Evolutionary conservation across 371 early-diverging fungal species (phyloP).

Genomic region (Circinella minor): DNA sequence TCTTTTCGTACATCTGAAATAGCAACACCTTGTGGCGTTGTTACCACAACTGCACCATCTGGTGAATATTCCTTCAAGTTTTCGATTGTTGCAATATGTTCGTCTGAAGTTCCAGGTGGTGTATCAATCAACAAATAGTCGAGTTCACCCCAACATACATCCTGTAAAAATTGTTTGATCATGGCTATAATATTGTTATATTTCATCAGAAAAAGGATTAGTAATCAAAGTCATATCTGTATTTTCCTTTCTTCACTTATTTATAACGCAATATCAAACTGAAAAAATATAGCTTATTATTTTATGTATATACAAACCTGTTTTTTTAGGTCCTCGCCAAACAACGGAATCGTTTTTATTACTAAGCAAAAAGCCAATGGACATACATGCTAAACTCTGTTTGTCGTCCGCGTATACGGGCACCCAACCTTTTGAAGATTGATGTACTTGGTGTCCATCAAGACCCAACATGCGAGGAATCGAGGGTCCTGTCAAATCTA

Average conservation of each 20-base stretch:
- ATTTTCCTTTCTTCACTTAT: too few species aligned
- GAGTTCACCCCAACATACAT: slow-evolving; percentile 86
- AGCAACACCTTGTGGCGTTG: slow-evolving; percentile 91
- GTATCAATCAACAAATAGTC: slow-evolving; percentile 94
- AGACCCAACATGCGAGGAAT: slow-evolving; percentile 83
- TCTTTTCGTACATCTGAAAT: slow-evolving; percentile 89
- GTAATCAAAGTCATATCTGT: too few species aligned
- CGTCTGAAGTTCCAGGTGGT: slow-evolving; percentile 97
- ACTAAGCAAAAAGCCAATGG: slow-evolving; percentile 88
- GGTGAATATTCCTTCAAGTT: slow-evolving; percentile 76
- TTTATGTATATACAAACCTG: slow-evolving; percentile 38
- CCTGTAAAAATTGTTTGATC: slow-evolving; percentile 90
- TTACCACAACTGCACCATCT: slow-evolving; percentile 88
- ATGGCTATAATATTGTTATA: slow-evolving; percentile 86
- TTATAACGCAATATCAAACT: too few species aligned
- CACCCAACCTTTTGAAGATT: slow-evolving; percentile 81
- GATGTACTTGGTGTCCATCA: slow-evolving; percentile 79
- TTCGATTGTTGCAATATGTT: slow-evolving; percentile 86
- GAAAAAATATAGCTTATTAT: too few species aligned
- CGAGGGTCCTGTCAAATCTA: slow-evolving; percentile 96
- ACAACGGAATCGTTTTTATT: slow-evolving; percentile 87
- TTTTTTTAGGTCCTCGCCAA: slow-evolving; percentile 97
- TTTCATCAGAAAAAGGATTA: not conserved
- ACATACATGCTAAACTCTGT: slow-evolving; percentile 73
- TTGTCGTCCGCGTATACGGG: slow-evolving; percentile 88